phyloP scores from a whole-genome alignment of 2,329 filamentous ascomycete species.

The Nigrospora sphaerica region DNA sequence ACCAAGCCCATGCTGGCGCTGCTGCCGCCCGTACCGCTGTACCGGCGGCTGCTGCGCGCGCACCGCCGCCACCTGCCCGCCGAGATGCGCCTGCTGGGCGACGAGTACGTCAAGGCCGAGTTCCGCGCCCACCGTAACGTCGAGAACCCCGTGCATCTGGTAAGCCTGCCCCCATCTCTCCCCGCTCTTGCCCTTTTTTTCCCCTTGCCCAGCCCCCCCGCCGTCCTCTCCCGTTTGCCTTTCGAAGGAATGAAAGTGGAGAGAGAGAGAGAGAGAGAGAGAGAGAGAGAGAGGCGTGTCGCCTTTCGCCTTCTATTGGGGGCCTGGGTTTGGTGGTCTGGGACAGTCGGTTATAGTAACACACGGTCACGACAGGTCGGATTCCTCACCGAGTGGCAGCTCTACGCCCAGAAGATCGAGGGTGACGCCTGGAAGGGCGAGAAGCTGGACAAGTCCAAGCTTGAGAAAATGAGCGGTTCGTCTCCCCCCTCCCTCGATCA shows the following conservation, averaged over 20 bases:
- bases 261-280: not conserved
- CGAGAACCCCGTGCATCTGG: slow-evolving; percentile 88
- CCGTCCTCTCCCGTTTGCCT: not conserved
- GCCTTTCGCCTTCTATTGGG: too few species aligned
- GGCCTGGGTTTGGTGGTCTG: not conserved
- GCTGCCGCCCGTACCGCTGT: slow-evolving; percentile 81
- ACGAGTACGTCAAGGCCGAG: slow-evolving; percentile 89
- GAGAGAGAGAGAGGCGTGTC: not conserved
- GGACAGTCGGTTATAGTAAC: not conserved
- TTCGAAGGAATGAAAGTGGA: not conserved
- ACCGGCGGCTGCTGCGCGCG: slow-evolving; percentile 77
- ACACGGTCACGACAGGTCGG: slow-evolving; percentile 57
- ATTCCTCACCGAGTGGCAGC: slow-evolving; percentile 93
- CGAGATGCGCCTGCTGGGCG: slow-evolving; percentile 76
- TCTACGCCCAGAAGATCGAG: slow-evolving; percentile 88
- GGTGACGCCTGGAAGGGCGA: slow-evolving; percentile 80
- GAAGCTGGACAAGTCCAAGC: slow-evolving; percentile 73
- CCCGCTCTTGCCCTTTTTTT: not conserved
- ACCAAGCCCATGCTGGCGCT: slow-evolving; percentile 50
- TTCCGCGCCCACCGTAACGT: slow-evolving; percentile 77
- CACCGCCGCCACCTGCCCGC: slow-evolving; percentile 71
- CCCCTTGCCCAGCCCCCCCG: not conserved
- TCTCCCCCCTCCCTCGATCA: slow-evolving; percentile 8
- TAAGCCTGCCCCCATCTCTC: slow-evolving; percentile 33
- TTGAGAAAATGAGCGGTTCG: slow-evolving; percentile 91